Percentiles rank a stretch among this genome's conserved stretches.
phyloP scores from a whole-genome alignment of 345 rosid species.

The Clarkia xantiana region DNA sequence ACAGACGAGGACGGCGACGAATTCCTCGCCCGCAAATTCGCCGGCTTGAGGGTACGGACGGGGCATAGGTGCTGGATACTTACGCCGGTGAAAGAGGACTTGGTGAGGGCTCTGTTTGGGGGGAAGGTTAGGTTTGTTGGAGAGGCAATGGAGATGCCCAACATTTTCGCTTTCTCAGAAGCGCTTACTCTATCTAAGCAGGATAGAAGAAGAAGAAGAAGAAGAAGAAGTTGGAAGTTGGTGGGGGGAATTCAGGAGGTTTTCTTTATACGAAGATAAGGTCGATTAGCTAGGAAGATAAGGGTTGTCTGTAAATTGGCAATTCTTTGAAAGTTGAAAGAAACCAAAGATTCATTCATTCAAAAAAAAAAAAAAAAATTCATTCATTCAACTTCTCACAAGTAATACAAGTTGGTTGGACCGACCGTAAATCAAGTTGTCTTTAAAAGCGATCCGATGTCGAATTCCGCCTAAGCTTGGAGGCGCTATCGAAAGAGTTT shows the following conservation, averaged over 20 bases:
- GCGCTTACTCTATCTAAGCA: not conserved
- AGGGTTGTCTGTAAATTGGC: no score
- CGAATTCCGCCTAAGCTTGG: no score
- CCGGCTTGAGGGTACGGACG: conserved; percentile 3
- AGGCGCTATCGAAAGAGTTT: no score
- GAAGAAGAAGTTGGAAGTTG: not conserved
- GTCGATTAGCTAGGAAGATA: no score
- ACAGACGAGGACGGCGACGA: conserved; percentile 13
- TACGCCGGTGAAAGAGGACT: conserved; percentile 39
- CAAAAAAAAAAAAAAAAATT: no score
- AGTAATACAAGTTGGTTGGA: no score
- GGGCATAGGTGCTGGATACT: conserved; percentile 27
- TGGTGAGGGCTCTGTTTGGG: conserved; percentile 18
- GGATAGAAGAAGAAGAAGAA: not conserved
- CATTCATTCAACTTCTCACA: no score
- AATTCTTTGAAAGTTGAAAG: no score
- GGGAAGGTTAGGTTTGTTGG: conserved; percentile 25
- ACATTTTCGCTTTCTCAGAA: conserved; percentile 23
- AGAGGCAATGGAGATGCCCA: conserved; percentile 38
- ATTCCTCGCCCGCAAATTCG: not conserved
- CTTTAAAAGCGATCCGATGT: no score
- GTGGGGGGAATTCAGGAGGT: no score
- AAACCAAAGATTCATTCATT: no score
- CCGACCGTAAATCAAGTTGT: no score
- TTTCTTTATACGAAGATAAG: not conserved